Conservation (phyloP, 108 stramenopile genomes). For the Craspedostauros australis region DNA sequence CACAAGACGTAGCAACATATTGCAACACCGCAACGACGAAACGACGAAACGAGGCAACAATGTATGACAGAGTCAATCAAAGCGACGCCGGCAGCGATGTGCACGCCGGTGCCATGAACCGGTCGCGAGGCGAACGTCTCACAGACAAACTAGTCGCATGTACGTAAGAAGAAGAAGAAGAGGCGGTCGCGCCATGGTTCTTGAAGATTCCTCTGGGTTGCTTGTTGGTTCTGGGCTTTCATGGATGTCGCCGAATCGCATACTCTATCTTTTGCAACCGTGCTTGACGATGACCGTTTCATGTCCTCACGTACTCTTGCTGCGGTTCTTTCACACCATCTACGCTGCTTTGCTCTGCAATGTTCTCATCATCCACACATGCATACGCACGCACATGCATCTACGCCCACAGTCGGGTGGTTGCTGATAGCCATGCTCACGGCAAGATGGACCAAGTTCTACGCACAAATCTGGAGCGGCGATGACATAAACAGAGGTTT, state of each 20-base stretch:
- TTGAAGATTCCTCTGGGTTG: neutral
- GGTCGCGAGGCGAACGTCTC: conserved; percentile 15
- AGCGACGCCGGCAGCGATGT: too few species aligned
- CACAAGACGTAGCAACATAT: too few species aligned
- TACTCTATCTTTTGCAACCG: neutral
- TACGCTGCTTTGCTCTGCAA: neutral
- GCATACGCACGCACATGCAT: too few species aligned
- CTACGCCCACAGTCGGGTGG: conserved; percentile 78
- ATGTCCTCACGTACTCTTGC: neutral
- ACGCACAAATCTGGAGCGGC: conserved; percentile 33
- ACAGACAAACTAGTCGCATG: conserved; percentile 7
- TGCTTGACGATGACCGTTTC: too few species aligned
- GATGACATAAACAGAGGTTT: conserved; percentile 36
- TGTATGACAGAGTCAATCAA: too few species aligned
- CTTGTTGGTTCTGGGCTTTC: neutral
- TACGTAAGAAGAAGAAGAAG: neutral
- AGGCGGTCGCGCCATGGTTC: neutral
- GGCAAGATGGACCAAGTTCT: conserved; percentile 43
- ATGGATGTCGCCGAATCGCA: neutral
- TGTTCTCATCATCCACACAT: too few species aligned
- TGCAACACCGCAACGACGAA: too few species aligned
- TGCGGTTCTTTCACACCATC: neutral
- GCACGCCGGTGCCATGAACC: neutral
- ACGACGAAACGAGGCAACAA: too few species aligned
- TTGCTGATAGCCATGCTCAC: conserved; percentile 40